Conservation (phyloP, 352 stramenopile genomes). For the Phytophthora vignae region DNA sequence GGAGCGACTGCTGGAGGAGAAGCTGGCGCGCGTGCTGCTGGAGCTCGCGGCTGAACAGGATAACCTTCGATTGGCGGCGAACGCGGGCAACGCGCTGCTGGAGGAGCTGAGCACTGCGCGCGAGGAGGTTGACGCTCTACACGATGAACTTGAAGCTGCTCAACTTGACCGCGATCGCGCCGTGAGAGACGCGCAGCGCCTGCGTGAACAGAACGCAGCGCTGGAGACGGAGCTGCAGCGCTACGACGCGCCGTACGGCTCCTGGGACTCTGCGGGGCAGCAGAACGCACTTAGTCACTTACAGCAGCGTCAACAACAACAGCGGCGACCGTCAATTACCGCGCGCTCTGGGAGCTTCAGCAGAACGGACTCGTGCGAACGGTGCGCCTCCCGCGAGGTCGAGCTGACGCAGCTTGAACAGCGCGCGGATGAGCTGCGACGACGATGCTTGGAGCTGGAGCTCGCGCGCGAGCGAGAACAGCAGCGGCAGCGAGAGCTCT, state of each 20-base stretch:
- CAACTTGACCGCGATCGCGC: constrained; percentile 30
- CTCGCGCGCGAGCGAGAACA: constrained; percentile 43
- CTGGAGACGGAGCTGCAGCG: constrained; percentile 46
- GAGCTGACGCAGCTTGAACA: constrained; percentile 32
- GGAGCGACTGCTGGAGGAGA: constrained; percentile 45
- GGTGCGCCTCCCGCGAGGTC: constrained; percentile 26
- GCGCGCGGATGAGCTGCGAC: constrained; percentile 44
- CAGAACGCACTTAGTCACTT: constrained; percentile 16
- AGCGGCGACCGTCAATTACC: constrained; percentile 18
- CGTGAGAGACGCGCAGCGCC: constrained; percentile 28
- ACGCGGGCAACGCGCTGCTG: constrained; percentile 57
- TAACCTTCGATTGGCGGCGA: constrained; percentile 57
- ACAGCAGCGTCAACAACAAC: constrained; percentile 8
- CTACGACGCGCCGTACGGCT: constrained; percentile 13
- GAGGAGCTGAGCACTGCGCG: constrained; percentile 44
- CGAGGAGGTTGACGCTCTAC: constrained; percentile 37
- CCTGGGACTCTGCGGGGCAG: constrained; percentile 8
- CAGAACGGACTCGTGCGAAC: constrained; percentile 28
- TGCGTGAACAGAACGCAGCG: constrained; percentile 35
- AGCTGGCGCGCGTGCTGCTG: constrained; percentile 47
- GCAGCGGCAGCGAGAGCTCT: constrained; percentile 34
- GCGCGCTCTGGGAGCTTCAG: constrained; percentile 22
- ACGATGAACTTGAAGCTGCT: constrained; percentile 37
- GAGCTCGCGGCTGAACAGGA: constrained; percentile 55
- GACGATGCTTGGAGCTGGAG: constrained; percentile 56